These are phyloP conservation scores for Plasmodium knowlesi DNA, from an alignment of 169 alveolate species.

Conservation along the genomic window DNA sequence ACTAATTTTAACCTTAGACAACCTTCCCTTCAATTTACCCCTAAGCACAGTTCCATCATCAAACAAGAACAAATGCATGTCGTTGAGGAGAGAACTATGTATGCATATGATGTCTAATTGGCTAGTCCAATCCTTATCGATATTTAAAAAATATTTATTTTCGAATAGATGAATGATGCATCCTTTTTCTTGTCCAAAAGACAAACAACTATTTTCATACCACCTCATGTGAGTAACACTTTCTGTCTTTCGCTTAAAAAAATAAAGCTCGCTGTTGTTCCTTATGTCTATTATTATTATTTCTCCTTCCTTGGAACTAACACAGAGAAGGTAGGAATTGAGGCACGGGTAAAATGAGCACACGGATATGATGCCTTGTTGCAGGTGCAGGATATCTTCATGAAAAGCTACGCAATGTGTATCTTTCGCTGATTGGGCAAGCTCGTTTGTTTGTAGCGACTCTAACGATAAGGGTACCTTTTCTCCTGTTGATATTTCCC, in stretches of 20 bases:
- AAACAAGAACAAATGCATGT: slow-evolving; percentile 18
- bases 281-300: slow-evolving; percentile 49
- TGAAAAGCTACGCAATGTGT: neutral
- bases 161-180: slow-evolving; percentile 52
- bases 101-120: slow-evolving; percentile 17
- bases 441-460: neutral
- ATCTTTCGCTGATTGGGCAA: neutral
- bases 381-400: slow-evolving; percentile 20
- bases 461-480: neutral
- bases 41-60: slow-evolving; percentile 58
- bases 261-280: slow-evolving; percentile 46
- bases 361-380: slow-evolving; percentile 49
- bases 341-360: slow-evolving; percentile 67
- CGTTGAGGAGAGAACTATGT: slow-evolving; percentile 28
- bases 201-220: slow-evolving; percentile 34
- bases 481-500: neutral
- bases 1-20: slow-evolving; percentile 12
- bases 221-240: slow-evolving; percentile 45
- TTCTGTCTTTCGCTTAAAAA: slow-evolving; percentile 61
- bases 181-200: slow-evolving; percentile 70
- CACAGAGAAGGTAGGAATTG: slow-evolving; percentile 30
- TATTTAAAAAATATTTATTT: slow-evolving; percentile 57
- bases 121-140: slow-evolving; percentile 32
- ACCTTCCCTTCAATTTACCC: slow-evolving; percentile 26
- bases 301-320: slow-evolving; percentile 56